Evolutionary conservation across 108 stramenopile genomes (phyloP), one percentile per base, ranked within the genome.

Genomic region (Skeletonema costatum): DNA sequence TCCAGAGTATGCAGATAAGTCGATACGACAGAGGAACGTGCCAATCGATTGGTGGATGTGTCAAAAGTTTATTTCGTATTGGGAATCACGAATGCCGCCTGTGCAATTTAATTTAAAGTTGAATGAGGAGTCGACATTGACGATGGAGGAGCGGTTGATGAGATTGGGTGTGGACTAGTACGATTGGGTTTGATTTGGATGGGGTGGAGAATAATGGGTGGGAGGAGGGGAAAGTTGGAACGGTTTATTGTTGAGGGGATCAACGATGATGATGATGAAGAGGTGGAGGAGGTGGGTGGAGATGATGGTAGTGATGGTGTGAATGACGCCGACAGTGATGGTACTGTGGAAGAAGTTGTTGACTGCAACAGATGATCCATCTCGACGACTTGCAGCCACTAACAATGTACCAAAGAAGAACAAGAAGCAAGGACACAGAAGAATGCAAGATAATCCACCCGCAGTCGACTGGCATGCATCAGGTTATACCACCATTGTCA

Each of bases 401-500:
- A 48, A 30, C 42, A 63, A 38, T 17, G n/a, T 13, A 9, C 17
- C 56, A 51, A 66, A 64, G 16, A 32, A 32, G 29, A 42, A 14
- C 30, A 68, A n/a, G 21, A 14, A 14, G 67, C 74, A 12, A 60
- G 16, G 10, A 44, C 71, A 51, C 6, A 68, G 67, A 7, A 32
- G 19, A 38, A 14, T 69, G 62, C 58, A 67, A 11, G 70, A 79
- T 50, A 61, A 75, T 14, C 79, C 86, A 29, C 39, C 42, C 4
- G 53, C 74, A 25, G 78, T 97, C 10, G 90, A 97, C 85, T 97
- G 96, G 96, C 70, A 81, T 51, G 80, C 61, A 17, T 61, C 68
- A n/a, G 94, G 92, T 10, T 88, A 79, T 30, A 90, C 92, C 3
- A 95, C 96, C 25, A 62, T 62, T 10, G 90, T 95, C 25, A 95